Conservation (phyloP, 1,139 yeast species). For the Scheffersomyces lignicola region DNA sequence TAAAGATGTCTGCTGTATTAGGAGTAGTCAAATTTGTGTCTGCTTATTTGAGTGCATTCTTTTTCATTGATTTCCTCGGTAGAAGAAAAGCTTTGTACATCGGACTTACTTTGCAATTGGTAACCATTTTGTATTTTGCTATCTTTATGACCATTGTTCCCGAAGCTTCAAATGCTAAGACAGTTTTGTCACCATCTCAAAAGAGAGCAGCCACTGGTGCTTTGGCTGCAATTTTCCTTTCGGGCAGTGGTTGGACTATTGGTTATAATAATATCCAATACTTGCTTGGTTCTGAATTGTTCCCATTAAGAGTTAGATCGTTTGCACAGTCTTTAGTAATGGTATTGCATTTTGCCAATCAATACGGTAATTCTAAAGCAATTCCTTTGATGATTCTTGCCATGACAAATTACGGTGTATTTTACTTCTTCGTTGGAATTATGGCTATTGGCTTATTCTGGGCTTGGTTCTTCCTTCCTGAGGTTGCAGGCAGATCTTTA, state of each 20-base stretch:
- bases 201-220: slow-evolving; percentile 49
- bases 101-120: slow-evolving; percentile 38
- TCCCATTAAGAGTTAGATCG: slow-evolving; percentile 56
- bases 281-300: slow-evolving; percentile 57
- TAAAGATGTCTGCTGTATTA: slow-evolving; percentile 48
- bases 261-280: slow-evolving; percentile 64
- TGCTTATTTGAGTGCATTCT: slow-evolving; percentile 48
- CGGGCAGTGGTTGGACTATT: slow-evolving; percentile 63
- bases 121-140: slow-evolving; percentile 40
- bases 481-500: slow-evolving; percentile 52
- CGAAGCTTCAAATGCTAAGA: slow-evolving; percentile 33
- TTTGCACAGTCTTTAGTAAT: slow-evolving; percentile 55
- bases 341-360: slow-evolving; percentile 60
- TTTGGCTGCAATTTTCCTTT: slow-evolving; percentile 50
- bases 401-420: slow-evolving; percentile 52
- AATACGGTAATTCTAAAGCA: slow-evolving; percentile 61
- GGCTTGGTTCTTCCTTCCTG: slow-evolving; percentile 57
- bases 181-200: slow-evolving; percentile 28
- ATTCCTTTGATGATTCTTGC: slow-evolving; percentile 52
- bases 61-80: slow-evolving; percentile 48
- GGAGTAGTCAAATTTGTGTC: slow-evolving; percentile 49
- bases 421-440: slow-evolving; percentile 53
- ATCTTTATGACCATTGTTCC: slow-evolving; percentile 50
- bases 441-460: slow-evolving; percentile 42
- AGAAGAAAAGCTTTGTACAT: slow-evolving; percentile 40